A percentile compares a stretch with the other conserved stretches of the same genome.
Conservation (phyloP, 129 eudicot genomes). For the Helianthus tuberosus region DNA sequence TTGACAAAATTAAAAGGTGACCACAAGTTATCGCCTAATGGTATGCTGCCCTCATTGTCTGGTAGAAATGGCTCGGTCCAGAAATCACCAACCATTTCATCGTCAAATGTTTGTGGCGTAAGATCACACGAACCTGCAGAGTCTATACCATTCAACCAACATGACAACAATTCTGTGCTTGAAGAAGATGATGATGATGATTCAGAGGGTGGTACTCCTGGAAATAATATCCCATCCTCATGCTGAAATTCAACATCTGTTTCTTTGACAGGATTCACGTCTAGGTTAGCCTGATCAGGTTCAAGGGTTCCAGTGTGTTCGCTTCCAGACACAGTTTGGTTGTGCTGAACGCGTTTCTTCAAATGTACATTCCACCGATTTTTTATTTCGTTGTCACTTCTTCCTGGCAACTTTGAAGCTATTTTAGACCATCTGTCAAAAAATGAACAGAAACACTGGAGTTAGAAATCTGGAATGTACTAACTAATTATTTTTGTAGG, state of each 20-base stretch:
- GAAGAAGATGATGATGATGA: conserved; percentile 20
- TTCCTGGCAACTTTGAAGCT: conserved; percentile 29
- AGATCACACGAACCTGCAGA: conserved; percentile 2
- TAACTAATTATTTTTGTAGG: neutral
- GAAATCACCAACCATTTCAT: neutral
- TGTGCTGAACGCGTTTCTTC: conserved; percentile 20
- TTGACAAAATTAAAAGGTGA: conserved; percentile 16
- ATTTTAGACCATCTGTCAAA: conserved; percentile 29
- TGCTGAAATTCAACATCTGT: neutral
- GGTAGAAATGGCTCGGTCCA: conserved; percentile 20
- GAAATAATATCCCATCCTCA: neutral
- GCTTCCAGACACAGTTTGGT: neutral
- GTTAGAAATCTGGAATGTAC: neutral
- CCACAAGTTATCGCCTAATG: conserved; percentile 6
- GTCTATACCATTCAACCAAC: conserved; percentile 18
- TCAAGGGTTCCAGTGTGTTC: neutral
- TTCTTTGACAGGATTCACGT: neutral
- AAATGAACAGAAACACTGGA: neutral
- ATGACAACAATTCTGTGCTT: neutral
- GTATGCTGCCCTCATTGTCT: neutral
- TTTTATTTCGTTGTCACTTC: conserved; percentile 39
- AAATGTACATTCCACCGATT: conserved; percentile 32
- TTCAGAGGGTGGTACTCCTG: conserved; percentile 1
- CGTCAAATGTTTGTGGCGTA: conserved; percentile 11
- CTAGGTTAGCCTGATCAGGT: neutral